Conservation (phyloP, 2,329 filamentous ascomycete genomes). For the Xylariaceae sp. region DNA sequence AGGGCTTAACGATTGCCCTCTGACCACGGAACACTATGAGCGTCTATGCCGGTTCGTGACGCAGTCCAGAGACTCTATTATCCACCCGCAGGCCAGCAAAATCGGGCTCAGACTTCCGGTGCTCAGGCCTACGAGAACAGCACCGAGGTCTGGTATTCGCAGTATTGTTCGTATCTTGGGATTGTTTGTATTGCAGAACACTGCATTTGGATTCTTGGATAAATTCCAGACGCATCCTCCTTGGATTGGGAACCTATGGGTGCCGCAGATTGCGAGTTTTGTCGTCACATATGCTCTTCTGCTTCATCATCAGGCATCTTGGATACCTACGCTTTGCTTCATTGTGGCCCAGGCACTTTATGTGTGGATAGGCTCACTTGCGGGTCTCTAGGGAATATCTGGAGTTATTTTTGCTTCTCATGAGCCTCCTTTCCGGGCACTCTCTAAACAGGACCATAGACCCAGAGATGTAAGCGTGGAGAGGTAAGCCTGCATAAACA, state of each 20-base stretch:
- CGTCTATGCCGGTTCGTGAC: slow-evolving; percentile 1
- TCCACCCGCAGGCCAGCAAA: not conserved
- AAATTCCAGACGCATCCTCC: not conserved
- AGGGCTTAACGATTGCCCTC: not conserved
- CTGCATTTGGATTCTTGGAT: not conserved
- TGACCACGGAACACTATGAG: not conserved
- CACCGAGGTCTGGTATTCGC: not conserved
- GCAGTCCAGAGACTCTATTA: slow-evolving; percentile 5
- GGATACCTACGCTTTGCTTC: not conserved
- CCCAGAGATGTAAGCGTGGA: not conserved
- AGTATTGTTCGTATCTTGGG: not conserved
- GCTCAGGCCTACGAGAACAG: not conserved
- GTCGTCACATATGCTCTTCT: slow-evolving; percentile 2
- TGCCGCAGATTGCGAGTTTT: slow-evolving; percentile 4
- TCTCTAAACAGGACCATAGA: not conserved
- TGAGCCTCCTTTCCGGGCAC: not conserved
- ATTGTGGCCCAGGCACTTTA: not conserved
- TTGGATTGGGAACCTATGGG: not conserved
- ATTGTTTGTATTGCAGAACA: not conserved
- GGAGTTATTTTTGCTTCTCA: not conserved
- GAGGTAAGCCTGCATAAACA: too few species aligned
- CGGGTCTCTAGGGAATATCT: not conserved
- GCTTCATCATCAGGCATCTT: not conserved
- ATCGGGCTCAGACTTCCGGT: not conserved
- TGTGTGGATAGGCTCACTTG: not conserved